These are phyloP conservation scores for Schoenoplectus tabernaemontani DNA, from an alignment of 202 grass and related monocot species.

Conservation along the genomic window DNA sequence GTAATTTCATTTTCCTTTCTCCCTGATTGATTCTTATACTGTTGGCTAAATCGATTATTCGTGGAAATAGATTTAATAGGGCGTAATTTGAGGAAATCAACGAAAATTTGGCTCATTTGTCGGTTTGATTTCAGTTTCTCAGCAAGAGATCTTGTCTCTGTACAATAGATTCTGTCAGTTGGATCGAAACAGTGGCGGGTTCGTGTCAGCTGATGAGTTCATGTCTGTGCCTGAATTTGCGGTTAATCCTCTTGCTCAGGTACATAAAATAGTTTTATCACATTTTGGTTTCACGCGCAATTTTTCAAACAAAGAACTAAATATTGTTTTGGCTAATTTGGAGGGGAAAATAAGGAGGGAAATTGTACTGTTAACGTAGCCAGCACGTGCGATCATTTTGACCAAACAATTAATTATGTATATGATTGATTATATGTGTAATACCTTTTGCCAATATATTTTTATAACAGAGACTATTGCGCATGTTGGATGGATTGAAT, in stretches of 20 bases:
- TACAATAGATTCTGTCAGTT: conserved; percentile 92
- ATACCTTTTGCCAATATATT: not conserved
- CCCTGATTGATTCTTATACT: not conserved
- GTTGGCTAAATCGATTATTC: not conserved
- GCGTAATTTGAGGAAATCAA: not conserved
- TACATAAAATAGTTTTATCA: not conserved
- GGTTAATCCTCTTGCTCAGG: conserved; percentile 71
- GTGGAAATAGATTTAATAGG: not conserved
- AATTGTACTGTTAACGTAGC: not conserved
- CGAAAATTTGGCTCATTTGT: not conserved
- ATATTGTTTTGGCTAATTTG: not conserved
- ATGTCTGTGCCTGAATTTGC: conserved; percentile 81
- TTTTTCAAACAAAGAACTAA: not conserved
- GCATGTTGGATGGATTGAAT: conserved; percentile 92
- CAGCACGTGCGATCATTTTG: not conserved
- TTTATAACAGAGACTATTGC: conserved; percentile 51
- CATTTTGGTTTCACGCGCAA: not conserved
- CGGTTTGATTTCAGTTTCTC: conserved; percentile 46
- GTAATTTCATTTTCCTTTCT: conserved; percentile 22
- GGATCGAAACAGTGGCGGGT: conserved; percentile 64
- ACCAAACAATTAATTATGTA: not conserved
- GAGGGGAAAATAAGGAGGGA: not conserved
- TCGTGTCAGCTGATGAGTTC: conserved; percentile 82
- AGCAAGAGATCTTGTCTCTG: conserved; percentile 87
- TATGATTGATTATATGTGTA: not conserved